Percentiles rank a stretch among this genome's conserved stretches.
Conservation (phyloP, 176 grass and related monocot species). For the Triticum urartu region DNA sequence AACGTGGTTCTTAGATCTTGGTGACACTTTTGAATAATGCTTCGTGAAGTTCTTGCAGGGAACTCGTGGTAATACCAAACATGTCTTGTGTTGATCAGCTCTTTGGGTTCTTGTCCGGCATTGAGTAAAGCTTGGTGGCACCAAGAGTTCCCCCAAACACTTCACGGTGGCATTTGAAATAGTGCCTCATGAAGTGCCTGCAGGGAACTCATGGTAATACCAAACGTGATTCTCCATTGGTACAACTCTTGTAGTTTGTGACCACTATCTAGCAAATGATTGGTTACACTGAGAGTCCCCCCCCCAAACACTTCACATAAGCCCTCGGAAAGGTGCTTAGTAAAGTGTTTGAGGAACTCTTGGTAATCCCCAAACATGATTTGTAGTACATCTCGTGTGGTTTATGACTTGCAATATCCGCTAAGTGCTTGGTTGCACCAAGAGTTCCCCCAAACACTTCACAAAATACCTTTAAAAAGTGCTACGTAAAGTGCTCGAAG, state of each 20-base stretch:
- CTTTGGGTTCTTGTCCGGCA: no score
- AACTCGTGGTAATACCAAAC: slow-evolving; percentile 20
- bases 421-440: not conserved
- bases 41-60: no score
- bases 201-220: slow-evolving; percentile 39
- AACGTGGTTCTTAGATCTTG: no score
- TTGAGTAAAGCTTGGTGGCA: no score
- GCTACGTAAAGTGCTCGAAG: slow-evolving; percentile 31
- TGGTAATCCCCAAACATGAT: not conserved
- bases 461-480: not conserved
- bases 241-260: not conserved
- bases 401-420: not conserved
- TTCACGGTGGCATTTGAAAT: not conserved
- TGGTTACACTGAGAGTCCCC: slow-evolving; percentile 35
- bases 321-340: not conserved
- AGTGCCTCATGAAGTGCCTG: slow-evolving; percentile 30
- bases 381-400: not conserved
- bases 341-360: slow-evolving; percentile 43
- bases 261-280: not conserved
- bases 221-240: not conserved
- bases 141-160: slow-evolving; percentile 20
- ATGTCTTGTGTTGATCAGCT: no score
- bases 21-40: no score
- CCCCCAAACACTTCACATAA: slow-evolving; percentile 58
- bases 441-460: slow-evolving; percentile 61